Evolutionary conservation across 495 filamentous ascomycete species (phyloP).

Genomic region (Chaetomium cochliodes): DNA sequence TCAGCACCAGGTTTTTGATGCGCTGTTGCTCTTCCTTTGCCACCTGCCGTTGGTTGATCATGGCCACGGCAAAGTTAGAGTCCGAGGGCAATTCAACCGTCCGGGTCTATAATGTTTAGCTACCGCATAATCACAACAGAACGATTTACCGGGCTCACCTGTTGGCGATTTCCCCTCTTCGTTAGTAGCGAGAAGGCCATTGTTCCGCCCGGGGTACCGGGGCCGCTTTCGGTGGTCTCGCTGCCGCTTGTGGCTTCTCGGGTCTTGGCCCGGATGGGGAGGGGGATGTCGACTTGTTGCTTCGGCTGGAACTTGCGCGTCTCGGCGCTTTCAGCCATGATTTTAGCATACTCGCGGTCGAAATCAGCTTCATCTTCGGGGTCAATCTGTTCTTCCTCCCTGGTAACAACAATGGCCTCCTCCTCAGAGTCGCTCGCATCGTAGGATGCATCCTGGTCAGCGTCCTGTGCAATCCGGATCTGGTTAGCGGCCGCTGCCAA

Average conservation of each 20-base stretch:
- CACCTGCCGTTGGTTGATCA: constrained; percentile 92
- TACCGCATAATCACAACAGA: neutral
- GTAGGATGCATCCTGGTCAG: constrained; percentile 45
- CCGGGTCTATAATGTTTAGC: constrained; percentile 62
- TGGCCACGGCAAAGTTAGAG: constrained; percentile 89
- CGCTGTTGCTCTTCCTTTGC: constrained; percentile 95
- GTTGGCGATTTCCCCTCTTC: constrained; percentile 92
- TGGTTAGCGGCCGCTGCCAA: constrained; percentile 17
- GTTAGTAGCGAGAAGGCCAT: constrained; percentile 97
- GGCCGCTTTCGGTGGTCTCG: constrained; percentile 45
- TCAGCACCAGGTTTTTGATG: constrained; percentile 95
- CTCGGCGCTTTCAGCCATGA: constrained; percentile 97
- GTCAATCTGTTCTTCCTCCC: constrained; percentile 85
- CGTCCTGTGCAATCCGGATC: constrained; percentile 40
- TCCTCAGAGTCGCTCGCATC: constrained; percentile 65
- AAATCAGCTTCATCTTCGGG: constrained; percentile 96
- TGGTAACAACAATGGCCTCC: constrained; percentile 85
- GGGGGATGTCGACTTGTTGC: constrained; percentile 87
- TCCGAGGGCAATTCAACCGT: constrained; percentile 93
- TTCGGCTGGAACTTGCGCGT: constrained; percentile 93
- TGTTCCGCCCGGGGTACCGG: constrained; percentile 40
- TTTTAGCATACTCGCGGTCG: constrained; percentile 95
- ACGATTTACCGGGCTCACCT: constrained; percentile 53
- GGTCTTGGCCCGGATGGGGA: constrained; percentile 78
- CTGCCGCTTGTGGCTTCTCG: constrained; percentile 49